phyloP scores from a whole-genome alignment of 768 basidiomycete genomes.

The Obba rivulosa region DNA sequence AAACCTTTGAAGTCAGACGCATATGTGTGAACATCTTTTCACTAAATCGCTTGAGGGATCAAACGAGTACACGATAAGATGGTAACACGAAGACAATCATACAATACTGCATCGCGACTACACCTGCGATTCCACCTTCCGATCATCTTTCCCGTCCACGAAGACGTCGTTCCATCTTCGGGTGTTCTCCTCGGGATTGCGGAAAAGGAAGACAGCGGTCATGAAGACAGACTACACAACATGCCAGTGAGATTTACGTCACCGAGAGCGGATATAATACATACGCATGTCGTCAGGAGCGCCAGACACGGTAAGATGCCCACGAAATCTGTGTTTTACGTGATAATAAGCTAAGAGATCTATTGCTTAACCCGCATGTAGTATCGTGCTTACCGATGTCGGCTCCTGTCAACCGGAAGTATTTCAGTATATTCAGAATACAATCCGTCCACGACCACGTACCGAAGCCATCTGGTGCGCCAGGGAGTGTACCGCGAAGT shows the following conservation, averaged over 20 bases:
- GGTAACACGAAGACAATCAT: no score
- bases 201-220: constrained; percentile 13
- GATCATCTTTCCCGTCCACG: no score
- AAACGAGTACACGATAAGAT: no score
- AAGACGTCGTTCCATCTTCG: no score
- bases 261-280: background rate
- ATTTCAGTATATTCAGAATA: background rate
- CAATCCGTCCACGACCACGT: background rate
- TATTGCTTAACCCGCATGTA: no score
- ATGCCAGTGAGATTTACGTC: background rate
- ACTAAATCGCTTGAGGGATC: no score
- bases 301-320: constrained; percentile 12
- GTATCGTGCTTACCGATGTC: constrained; percentile 7
- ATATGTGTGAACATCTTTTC: no score
- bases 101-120: no score
- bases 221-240: constrained; percentile 7
- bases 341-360: no score
- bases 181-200: background rate
- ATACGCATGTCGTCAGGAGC: constrained; percentile 10
- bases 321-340: constrained; percentile 12
- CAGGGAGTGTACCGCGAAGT: constrained; percentile 19
- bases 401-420: constrained; percentile 1
- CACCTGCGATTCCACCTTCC: no score
- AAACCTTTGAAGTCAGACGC: no score
- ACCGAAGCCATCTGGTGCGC: constrained; percentile 23